Percentiles rank a stretch among this genome's conserved stretches.
These are phyloP conservation scores for Thelonectria blattea DNA, from an alignment of 2,329 filamentous ascomycete genomes.

Conservation along the genomic window DNA sequence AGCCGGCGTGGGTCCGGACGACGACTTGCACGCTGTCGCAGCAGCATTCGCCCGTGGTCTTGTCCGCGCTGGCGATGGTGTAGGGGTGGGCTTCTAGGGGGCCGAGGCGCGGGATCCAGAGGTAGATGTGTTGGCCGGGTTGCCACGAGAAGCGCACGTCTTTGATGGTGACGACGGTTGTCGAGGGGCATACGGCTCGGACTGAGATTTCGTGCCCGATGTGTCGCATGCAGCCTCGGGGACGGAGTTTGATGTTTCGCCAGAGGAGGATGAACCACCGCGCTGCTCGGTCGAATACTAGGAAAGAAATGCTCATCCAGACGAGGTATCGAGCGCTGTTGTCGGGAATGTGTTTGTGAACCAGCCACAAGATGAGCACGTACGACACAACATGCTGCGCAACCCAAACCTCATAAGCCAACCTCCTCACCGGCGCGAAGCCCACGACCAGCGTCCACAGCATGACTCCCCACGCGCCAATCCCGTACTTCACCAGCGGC, in stretches of 20 bases:
- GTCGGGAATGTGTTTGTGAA: conserved; percentile 67
- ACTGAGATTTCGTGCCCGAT: conserved; percentile 60
- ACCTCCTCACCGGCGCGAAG: conserved; percentile 67
- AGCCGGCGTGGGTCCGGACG: conserved; percentile 61
- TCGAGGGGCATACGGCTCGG: conserved; percentile 55
- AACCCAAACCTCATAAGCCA: conserved; percentile 73
- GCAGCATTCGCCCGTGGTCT: conserved; percentile 56
- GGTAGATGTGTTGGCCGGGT: conserved; percentile 66
- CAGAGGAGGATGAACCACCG: conserved; percentile 55
- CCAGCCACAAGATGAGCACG: conserved; percentile 65
- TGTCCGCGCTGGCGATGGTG: conserved; percentile 64
- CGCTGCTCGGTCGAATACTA: conserved; percentile 67
- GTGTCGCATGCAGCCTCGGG: conserved; percentile 49
- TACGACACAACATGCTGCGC: conserved; percentile 70
- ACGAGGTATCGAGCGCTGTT: conserved; percentile 63
- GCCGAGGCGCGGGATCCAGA: conserved; percentile 63
- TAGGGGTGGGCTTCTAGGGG: conserved; percentile 65
- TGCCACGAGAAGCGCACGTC: conserved; percentile 64
- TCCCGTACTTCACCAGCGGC: conserved; percentile 69
- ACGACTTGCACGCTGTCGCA: conserved; percentile 67
- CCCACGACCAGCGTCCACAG: conserved; percentile 70
- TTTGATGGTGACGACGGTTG: conserved; percentile 65
- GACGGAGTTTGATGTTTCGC: conserved; percentile 57
- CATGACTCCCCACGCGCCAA: conserved; percentile 70
- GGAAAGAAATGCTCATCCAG: conserved; percentile 68